A percentile compares a stretch with the other conserved stretches of the same genome.
Evolutionary conservation across 345 rosid genomes (phyloP).

Genomic region (Raphanus raphanistrum): DNA sequence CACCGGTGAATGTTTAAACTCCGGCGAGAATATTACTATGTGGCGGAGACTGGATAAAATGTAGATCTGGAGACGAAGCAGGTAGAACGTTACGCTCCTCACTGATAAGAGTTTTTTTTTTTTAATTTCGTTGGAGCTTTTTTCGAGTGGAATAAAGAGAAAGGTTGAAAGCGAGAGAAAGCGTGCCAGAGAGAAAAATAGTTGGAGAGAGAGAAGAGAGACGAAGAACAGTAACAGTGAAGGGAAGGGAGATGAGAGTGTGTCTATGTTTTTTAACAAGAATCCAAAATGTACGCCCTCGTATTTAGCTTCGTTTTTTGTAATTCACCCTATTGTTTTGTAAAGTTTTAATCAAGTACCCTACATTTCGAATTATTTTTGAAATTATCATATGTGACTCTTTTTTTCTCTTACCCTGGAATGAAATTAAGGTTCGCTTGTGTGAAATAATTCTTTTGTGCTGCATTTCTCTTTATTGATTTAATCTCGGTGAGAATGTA

Average conservation of each 20-base stretch:
- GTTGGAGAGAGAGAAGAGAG: constrained; percentile 26
- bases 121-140: background rate
- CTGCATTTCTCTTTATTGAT: background rate
- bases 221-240: constrained; percentile 19
- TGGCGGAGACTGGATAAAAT: background rate
- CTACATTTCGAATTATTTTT: background rate
- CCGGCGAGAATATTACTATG: background rate
- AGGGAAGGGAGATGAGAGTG: background rate
- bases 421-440: background rate
- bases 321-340: background rate
- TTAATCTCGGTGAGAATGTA: background rate
- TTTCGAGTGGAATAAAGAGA: constrained; percentile 8
- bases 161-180: constrained; percentile 17
- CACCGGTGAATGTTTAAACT: background rate
- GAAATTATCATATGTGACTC: background rate
- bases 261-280: background rate
- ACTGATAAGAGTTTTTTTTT: background rate
- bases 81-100: constrained; percentile 8
- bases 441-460: background rate
- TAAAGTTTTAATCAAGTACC: background rate
- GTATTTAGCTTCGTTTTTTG: background rate
- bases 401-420: background rate
- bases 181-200: constrained; percentile 26
- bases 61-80: constrained; percentile 32
- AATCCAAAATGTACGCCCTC: background rate